Percentiles rank a stretch among this genome's conserved stretches.
Conservation (phyloP, 345 rosid species). For the Camelina laxa region DNA sequence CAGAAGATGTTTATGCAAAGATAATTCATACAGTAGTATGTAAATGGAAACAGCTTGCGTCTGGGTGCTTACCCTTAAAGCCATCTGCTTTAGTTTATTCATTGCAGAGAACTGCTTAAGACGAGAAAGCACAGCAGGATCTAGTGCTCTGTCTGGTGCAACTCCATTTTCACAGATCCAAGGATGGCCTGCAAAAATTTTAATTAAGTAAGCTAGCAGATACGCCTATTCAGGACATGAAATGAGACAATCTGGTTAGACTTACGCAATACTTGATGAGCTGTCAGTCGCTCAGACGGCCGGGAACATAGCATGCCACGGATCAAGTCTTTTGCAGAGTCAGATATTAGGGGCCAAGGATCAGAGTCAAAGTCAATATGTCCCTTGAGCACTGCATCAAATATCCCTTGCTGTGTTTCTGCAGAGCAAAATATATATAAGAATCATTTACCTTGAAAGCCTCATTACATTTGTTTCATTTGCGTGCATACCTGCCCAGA, state of each 20-base stretch:
- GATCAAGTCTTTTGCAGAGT: conserved; percentile 87
- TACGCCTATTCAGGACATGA: neutral
- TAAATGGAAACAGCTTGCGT: neutral
- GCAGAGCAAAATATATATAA: conserved; percentile 14
- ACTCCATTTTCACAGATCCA: conserved; percentile 99
- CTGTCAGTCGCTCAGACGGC: conserved; percentile 84
- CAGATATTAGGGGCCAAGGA: conserved; percentile 96
- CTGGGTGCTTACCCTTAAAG: conserved; percentile 68
- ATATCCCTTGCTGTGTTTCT: conserved; percentile 99
- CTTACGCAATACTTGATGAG: conserved; percentile 97
- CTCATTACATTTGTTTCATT: conserved; percentile 20
- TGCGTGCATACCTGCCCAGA: conserved; percentile 87
- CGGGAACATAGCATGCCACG: conserved; percentile 78
- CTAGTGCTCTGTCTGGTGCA: conserved; percentile 93
- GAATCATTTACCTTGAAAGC: conserved; percentile 16
- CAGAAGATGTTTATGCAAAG: conserved; percentile 18
- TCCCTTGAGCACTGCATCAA: conserved; percentile 96
- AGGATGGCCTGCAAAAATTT: conserved; percentile 77
- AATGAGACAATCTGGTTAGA: conserved; percentile 27
- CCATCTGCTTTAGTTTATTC: conserved; percentile 99
- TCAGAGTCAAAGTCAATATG: conserved; percentile 91
- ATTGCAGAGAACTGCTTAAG: conserved; percentile 96
- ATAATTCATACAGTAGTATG: neutral
- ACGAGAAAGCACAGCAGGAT: conserved; percentile 97
- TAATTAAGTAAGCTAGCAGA: conserved; percentile 18